Evolutionary conservation across 208 protist genomes (phyloP), one percentile per base, ranked within the genome.

Genomic region (Leishmania gerbilli): DNA sequence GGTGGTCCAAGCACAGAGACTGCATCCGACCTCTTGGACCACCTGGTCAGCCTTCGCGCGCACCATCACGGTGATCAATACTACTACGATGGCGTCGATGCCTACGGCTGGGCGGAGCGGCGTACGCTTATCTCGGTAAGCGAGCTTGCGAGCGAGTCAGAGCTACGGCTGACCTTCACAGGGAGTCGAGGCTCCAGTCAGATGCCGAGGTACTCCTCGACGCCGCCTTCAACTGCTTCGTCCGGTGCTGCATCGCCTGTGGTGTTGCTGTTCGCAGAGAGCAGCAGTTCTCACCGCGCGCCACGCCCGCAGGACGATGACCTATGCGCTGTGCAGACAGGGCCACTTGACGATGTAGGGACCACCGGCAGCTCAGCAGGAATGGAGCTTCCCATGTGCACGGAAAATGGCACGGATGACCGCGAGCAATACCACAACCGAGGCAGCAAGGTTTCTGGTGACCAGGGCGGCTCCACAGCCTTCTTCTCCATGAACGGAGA

Each of bases 121-220:
- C 71, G 64, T 27, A 86, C 82, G 11, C 60, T 80, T 40, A 86
- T 86, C 74, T 86, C 82, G 1, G 19, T 79, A 2, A 86, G 82
- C 49, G 82, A 86, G 34, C 31, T 86, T 17, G 74, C 82, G 15
- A 79, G 71, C 17, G 82, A 86, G 49, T 69, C 82, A 58, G 82
- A 79, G 31, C 51, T 80, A 65, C 82, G n/a, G 7, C 4, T 82
- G 55, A 77, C 55, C 34, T 86, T 72, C 24, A 60, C 76, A 45
- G 67, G 31, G n/a, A 79, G 78, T 47, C 45, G 45, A 42, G 56
- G 34, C 34, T 80, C 78, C 21, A 77, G 37, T 47, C 40, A 34
- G n/a, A 24, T 37, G 53, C n/a, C 34, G 53, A 11, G 13, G 37
- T 45, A 65, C 74, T 37, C 40, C 40, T 45, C 68, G 0, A 77